A percentile compares a stretch with the other conserved stretches of the same genome.
These are phyloP conservation scores for Tolypocladium nubicola DNA, from an alignment of 2,329 filamentous ascomycete genomes.

Conservation along the genomic window DNA sequence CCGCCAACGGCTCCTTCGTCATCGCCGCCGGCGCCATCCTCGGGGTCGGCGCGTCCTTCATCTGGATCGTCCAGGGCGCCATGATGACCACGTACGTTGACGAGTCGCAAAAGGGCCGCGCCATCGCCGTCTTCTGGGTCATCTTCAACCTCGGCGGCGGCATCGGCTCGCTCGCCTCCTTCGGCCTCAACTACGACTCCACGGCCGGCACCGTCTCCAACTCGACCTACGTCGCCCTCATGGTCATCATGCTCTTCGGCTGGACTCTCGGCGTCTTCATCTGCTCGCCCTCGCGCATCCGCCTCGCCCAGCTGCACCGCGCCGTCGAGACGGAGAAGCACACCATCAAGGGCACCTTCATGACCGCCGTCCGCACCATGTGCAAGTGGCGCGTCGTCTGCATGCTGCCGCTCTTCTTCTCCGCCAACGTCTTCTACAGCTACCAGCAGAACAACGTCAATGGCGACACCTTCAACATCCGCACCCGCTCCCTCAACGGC, in stretches of 20 bases:
- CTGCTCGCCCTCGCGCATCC: conserved; percentile 33
- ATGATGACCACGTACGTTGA: conserved; percentile 34
- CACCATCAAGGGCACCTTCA: conserved; percentile 22
- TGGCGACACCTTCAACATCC: conserved; percentile 41
- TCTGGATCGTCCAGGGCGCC: conserved; percentile 36
- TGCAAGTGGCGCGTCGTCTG: conserved; percentile 33
- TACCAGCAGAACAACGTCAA: conserved; percentile 47
- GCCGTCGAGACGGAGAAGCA: conserved; percentile 28
- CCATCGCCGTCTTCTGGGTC: conserved; percentile 33
- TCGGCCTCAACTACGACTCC: conserved; percentile 27
- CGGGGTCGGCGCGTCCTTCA: conserved; percentile 31
- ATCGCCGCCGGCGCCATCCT: conserved; percentile 32
- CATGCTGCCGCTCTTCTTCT: conserved; percentile 43
- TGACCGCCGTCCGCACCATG: conserved; percentile 25
- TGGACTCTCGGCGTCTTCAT: conserved; percentile 35
- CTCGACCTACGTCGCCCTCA: conserved; percentile 38
- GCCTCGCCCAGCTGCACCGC: conserved; percentile 22
- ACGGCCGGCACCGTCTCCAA: conserved; percentile 32
- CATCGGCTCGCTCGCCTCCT: conserved; percentile 27
- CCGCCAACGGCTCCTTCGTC: conserved; percentile 29
- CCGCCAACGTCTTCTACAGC: conserved; percentile 43
- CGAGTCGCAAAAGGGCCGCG: conserved; percentile 26
- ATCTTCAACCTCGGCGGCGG: conserved; percentile 36
- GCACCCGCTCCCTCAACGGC: conserved; percentile 42
- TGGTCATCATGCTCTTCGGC: conserved; percentile 38